Evolutionary conservation across 2,329 filamentous ascomycete species (phyloP).

Genomic region (Alternaria brassicicola): DNA sequence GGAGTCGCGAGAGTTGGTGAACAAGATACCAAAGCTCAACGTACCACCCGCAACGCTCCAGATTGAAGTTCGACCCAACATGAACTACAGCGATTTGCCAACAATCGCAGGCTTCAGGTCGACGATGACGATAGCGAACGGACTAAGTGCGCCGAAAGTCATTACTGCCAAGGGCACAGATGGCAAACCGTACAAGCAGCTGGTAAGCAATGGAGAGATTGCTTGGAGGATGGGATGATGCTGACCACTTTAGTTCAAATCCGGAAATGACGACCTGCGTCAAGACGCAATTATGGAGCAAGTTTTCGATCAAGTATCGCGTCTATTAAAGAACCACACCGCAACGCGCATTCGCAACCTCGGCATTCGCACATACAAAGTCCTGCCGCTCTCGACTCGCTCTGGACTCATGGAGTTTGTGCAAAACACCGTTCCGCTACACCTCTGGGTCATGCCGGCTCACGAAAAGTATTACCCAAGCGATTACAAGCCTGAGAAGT

Average conservation of each 20-base stretch:
- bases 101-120: slow-evolving; percentile 74
- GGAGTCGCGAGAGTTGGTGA: slow-evolving; percentile 68
- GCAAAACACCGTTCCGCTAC: slow-evolving; percentile 86
- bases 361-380: slow-evolving; percentile 95
- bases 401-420: slow-evolving; percentile 98
- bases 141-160: slow-evolving; percentile 92
- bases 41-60: slow-evolving; percentile 91
- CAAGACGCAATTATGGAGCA: slow-evolving; percentile 99
- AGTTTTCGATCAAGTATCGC: slow-evolving; percentile 94
- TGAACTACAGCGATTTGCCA: slow-evolving; percentile 78
- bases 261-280: slow-evolving; percentile 91
- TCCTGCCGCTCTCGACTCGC: slow-evolving; percentile 81
- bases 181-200: slow-evolving; percentile 81
- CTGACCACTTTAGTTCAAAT: slow-evolving; percentile 69
- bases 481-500: slow-evolving; percentile 76
- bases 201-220: slow-evolving; percentile 58
- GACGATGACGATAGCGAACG: slow-evolving; percentile 83
- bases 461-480: slow-evolving; percentile 86
- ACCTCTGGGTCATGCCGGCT: slow-evolving; percentile 89
- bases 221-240: not conserved
- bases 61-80: slow-evolving; percentile 73
- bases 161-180: slow-evolving; percentile 80
- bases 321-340: slow-evolving; percentile 83
- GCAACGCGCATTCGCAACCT: slow-evolving; percentile 86
- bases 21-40: slow-evolving; percentile 66